phyloP scores from a whole-genome alignment of 306 rosid species.

The Canavalia gladiata region DNA sequence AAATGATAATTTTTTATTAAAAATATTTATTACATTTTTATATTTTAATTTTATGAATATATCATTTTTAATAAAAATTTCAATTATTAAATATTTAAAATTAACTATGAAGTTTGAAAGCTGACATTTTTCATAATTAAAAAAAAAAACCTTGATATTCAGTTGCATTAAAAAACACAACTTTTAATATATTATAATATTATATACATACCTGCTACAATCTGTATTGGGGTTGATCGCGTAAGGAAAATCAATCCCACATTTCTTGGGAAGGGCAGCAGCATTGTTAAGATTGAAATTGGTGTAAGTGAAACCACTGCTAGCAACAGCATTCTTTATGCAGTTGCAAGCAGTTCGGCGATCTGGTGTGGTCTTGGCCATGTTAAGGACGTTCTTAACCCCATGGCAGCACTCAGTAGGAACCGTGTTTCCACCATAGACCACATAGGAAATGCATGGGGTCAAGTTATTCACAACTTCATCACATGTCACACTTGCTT shows the following conservation, averaged over 20 bases:
- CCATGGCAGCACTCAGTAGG: slow-evolving; percentile 61
- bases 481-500: slow-evolving; percentile 52
- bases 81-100: too few relatives aligned
- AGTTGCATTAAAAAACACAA: too few relatives aligned
- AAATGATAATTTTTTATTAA: too few relatives aligned
- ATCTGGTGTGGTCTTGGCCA: slow-evolving; percentile 63
- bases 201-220: slow-evolving; percentile 52
- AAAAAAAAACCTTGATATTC: too few relatives aligned
- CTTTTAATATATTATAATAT: neutral
- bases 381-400: slow-evolving; percentile 37
- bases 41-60: too few relatives aligned
- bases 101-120: too few relatives aligned
- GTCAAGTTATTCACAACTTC: slow-evolving; percentile 43
- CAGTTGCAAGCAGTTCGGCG: slow-evolving; percentile 66
- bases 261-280: slow-evolving; percentile 58
- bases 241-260: slow-evolving; percentile 68
- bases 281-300: slow-evolving; percentile 46
- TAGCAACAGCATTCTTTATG: slow-evolving; percentile 54
- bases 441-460: slow-evolving; percentile 57
- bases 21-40: too few relatives aligned
- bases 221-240: slow-evolving; percentile 69
- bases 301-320: slow-evolving; percentile 43
- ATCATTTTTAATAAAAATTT: too few relatives aligned
- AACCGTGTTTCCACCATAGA: slow-evolving; percentile 14
- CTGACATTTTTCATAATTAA: too few relatives aligned